Evolutionary conservation across 176 grass and related monocot genomes (phyloP), one percentile per base, ranked within the genome.

Genomic region (Paspalum vaginatum): DNA sequence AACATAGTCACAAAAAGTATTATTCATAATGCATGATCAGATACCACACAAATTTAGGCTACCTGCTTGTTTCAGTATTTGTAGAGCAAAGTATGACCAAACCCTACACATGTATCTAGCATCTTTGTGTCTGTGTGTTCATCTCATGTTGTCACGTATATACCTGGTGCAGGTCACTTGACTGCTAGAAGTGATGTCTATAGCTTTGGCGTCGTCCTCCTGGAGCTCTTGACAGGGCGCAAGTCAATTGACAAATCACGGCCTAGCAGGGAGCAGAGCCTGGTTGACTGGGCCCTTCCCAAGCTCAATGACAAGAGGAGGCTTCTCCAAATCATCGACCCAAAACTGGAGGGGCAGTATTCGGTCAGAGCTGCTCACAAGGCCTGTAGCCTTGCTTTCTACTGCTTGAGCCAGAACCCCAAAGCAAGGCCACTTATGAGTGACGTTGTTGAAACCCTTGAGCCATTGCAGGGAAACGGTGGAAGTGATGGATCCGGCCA

Each of bases 341-440:
- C 89, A 0, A 83, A 75, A 50, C 76, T 98, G 73, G 95, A 98
- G 74, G 87, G 81, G 15, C 92, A 98, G 66, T 98, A 95, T 46
- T 91, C 96, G 0, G 86, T 80, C 32, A 81, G 81, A 84, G 88
- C 85, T 37, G 96, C 96, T 21, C 92, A 98, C 83, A 98, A 98
- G 66, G 92, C 96, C 13, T 98, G 96, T 72, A 93, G 92, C 68
- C 90, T 98, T 7, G 96, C 96, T 5, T 98, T 88, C 83, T 98
- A 98, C 84, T 98, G 96, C 92, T 47, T 98, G 75, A 98, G 86
- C 84, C 88, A 95, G 18, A 98, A 98, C 75, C 92, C 92, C 38
- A 98, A 98, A 81, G 96, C 96, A 6, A 86, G 92, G 71, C 96
- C 96, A 9, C 90, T 98, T 5, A 98, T 95, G 96, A 98, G 96